Conservation (phyloP, 1,139 yeast species). For the Debaryomyces singareniensis region DNA sequence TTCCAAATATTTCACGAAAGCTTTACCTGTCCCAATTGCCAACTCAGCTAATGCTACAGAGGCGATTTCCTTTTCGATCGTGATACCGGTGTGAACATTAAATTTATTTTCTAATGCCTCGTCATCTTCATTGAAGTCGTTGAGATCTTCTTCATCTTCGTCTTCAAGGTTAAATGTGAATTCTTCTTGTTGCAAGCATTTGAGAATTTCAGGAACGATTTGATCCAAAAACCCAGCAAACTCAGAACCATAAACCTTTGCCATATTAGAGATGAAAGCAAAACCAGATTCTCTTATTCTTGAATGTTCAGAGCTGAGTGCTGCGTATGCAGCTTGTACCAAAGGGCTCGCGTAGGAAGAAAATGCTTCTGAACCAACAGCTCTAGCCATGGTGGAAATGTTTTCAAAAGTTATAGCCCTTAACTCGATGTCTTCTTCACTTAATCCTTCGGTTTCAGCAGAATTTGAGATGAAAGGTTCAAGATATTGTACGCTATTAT, state of each 20-base stretch:
- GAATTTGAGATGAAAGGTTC: conserved; percentile 72
- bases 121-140: conserved; percentile 33
- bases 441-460: conserved; percentile 61
- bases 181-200: conserved; percentile 80
- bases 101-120: conserved; percentile 65
- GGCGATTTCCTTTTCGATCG: conserved; percentile 97
- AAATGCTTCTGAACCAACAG: conserved; percentile 89
- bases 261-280: conserved; percentile 91
- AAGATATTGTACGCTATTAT: conserved; percentile 69
- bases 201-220: conserved; percentile 77
- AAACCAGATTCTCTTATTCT: conserved; percentile 93
- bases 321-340: conserved; percentile 80
- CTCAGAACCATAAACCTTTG: conserved; percentile 88
- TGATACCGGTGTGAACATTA: conserved; percentile 89
- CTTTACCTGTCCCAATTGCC: conserved; percentile 78
- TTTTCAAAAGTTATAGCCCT: conserved; percentile 91
- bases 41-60: conserved; percentile 86
- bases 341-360: conserved; percentile 82
- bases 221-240: conserved; percentile 81
- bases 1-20: conserved; percentile 74
- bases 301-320: conserved; percentile 71
- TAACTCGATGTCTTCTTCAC: conserved; percentile 76
- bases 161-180: conserved; percentile 48
- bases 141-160: conserved; percentile 27
- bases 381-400: conserved; percentile 91